Evolutionary conservation across 345 rosid species (phyloP).

Genomic region (Salix suchowensis): DNA sequence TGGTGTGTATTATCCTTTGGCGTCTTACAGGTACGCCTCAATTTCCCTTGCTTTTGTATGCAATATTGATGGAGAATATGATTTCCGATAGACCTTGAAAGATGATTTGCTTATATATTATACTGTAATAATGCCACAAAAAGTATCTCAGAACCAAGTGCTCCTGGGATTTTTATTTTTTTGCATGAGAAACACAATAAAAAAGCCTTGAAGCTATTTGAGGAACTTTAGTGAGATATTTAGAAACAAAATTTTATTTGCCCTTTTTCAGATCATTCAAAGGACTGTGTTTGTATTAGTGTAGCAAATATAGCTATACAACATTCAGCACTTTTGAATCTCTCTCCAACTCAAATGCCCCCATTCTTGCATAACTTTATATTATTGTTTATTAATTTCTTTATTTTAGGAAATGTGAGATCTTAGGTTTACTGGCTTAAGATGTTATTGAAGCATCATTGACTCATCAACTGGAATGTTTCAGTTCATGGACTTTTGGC

Average conservation of each 20-base stretch:
- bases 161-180: not conserved
- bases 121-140: not conserved
- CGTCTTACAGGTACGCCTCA: conserved; percentile 68
- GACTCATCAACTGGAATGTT: conserved; percentile 17
- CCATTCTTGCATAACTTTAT: not conserved
- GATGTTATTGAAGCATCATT: conserved; percentile 16
- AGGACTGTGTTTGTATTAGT: no score
- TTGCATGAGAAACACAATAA: no score
- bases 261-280: no score
- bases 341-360: no score
- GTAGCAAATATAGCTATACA: no score
- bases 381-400: not conserved
- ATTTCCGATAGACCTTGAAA: not conserved
- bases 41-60: not conserved
- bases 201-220: no score
- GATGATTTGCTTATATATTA: not conserved
- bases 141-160: not conserved
- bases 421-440: conserved; percentile 10
- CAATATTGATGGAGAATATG: not conserved
- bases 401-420: not conserved
- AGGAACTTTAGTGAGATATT: no score
- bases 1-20: conserved; percentile 73
- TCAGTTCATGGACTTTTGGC: conserved; percentile 99
- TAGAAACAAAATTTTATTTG: no score
- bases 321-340: no score